Conservation (phyloP, 345 rosid genomes). For the Lepidium aucheri region DNA sequence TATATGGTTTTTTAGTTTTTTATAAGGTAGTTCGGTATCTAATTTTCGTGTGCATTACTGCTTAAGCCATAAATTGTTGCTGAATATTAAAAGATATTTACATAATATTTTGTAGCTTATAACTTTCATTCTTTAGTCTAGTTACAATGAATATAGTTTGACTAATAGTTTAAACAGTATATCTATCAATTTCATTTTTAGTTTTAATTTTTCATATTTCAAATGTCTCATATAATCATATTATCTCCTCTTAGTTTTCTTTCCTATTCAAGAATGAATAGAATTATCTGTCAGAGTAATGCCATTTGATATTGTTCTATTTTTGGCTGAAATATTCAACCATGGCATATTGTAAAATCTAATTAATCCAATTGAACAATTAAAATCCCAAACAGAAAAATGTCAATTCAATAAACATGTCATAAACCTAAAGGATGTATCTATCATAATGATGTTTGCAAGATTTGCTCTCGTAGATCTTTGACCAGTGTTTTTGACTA, state of each 20-base stretch:
- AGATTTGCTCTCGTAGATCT: background rate
- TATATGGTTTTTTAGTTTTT: too few species aligned
- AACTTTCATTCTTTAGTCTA: background rate
- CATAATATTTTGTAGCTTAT: background rate
- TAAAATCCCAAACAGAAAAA: background rate
- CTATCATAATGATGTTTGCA: background rate
- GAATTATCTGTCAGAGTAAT: background rate
- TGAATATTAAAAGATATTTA: too few species aligned
- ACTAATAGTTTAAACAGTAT: background rate
- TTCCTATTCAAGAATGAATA: too few species aligned
- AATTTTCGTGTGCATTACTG: background rate
- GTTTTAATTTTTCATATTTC: background rate
- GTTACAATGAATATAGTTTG: background rate
- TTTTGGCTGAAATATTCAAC: background rate
- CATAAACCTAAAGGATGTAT: background rate
- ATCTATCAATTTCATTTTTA: background rate
- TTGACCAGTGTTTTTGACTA: slow-evolving; percentile 19
- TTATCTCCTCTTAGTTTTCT: too few species aligned
- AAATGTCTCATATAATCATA: background rate
- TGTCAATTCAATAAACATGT: background rate
- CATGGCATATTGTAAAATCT: background rate
- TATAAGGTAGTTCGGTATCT: too few species aligned
- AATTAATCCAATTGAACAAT: background rate
- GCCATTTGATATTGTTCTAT: background rate
- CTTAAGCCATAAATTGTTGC: too few species aligned